These are phyloP conservation scores for Xanthoconium purpureum DNA, from an alignment of 768 basidiomycete species.

Conservation along the genomic window DNA sequence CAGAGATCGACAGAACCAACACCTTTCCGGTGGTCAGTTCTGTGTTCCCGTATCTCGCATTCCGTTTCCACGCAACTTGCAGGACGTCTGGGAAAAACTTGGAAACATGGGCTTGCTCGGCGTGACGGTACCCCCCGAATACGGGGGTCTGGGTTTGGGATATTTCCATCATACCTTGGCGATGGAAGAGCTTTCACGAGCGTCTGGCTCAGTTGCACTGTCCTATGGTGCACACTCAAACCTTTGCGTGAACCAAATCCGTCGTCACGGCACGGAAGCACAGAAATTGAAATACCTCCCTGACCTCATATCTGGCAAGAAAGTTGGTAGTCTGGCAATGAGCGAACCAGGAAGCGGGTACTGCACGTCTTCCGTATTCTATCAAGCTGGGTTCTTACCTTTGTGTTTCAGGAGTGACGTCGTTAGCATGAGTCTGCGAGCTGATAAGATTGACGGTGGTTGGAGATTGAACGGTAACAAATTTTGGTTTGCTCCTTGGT, in stretches of 20 bases:
- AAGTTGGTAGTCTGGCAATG: slow-evolving; percentile 92
- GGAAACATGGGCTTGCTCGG: slow-evolving; percentile 93
- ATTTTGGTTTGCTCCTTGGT: slow-evolving; percentile 64
- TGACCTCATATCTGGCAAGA: slow-evolving; percentile 73
- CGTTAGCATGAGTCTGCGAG: slow-evolving; percentile 86
- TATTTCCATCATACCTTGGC: slow-evolving; percentile 88
- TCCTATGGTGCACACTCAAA: slow-evolving; percentile 94
- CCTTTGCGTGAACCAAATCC: slow-evolving; percentile 82
- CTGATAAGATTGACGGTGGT: slow-evolving; percentile 72
- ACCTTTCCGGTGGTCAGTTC: slow-evolving; percentile 66
- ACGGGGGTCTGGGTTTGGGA: slow-evolving; percentile 79
- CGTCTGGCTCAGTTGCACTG: slow-evolving; percentile 88
- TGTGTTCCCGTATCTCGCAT: neutral
- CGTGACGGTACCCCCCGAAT: slow-evolving; percentile 74
- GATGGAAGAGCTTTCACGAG: slow-evolving; percentile 91
- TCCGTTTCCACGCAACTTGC: slow-evolving; percentile 14
- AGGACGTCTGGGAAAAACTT: slow-evolving; percentile 88
- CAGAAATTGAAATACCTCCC: slow-evolving; percentile 84
- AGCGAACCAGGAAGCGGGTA: slow-evolving; percentile 83
- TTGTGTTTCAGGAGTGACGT: slow-evolving; percentile 63
- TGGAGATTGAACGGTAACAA: slow-evolving; percentile 87
- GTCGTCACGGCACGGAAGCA: slow-evolving; percentile 75
- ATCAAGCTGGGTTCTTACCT: neutral
- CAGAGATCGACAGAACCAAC: slow-evolving; percentile 83
- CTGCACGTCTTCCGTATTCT: neutral